phyloP scores from a whole-genome alignment of 1,284 basidiomycete species.

The Mycosarcoma maydis region DNA sequence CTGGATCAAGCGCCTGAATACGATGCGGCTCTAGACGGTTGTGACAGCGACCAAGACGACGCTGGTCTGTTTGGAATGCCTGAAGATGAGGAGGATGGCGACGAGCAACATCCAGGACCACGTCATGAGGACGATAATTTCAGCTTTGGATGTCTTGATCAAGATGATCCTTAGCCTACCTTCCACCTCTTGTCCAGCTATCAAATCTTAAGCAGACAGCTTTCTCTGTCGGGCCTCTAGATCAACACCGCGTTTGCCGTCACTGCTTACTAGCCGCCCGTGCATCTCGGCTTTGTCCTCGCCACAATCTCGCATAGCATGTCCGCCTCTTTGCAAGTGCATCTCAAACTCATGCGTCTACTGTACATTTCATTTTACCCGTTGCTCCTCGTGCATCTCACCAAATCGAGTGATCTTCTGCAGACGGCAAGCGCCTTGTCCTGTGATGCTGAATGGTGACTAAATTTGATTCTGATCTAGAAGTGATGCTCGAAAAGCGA shows the following conservation, averaged over 20 bases:
- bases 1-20: slow-evolving; percentile 25
- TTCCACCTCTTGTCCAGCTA: background rate
- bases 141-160: slow-evolving; percentile 30
- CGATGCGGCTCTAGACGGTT: slow-evolving; percentile 37
- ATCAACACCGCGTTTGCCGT: background rate
- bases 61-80: slow-evolving; percentile 13
- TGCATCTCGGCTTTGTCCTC: background rate
- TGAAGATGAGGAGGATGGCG: slow-evolving; percentile 26
- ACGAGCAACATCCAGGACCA: slow-evolving; percentile 28
- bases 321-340: background rate
- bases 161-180: slow-evolving; percentile 18
- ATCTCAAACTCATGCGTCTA: background rate
- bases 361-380: slow-evolving; percentile 1
- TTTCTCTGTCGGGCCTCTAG: background rate
- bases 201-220: no score
- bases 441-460: slow-evolving; percentile 21
- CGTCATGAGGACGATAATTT: slow-evolving; percentile 35
- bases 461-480: slow-evolving; percentile 12
- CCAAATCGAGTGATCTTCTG: background rate
- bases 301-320: slow-evolving; percentile 2
- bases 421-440: no score
- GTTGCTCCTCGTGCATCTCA: background rate
- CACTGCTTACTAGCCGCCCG: background rate
- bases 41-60: slow-evolving; percentile 37
- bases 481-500: slow-evolving; percentile 4